Evolutionary conservation across 805 yeast species (phyloP), one percentile per base, ranked within the genome.

Genomic region (Ogataea ganodermae): DNA sequence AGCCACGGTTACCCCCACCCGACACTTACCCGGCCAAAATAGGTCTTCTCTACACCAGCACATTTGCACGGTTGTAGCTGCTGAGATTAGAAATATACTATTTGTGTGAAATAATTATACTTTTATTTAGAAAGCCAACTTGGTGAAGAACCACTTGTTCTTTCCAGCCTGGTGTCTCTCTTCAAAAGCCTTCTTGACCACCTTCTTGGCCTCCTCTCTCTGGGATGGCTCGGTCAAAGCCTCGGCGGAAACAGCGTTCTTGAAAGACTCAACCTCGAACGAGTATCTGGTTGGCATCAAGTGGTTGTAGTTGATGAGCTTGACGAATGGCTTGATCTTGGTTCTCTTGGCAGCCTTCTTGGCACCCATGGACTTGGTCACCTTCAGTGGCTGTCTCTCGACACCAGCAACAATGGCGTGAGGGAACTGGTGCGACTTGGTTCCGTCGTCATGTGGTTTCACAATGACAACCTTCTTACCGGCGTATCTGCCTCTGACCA

Each of bases 61-160:
- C 17, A 23, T 22, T 33, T n/a, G n/a, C n/a, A n/a, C n/a, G n/a
- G n/a, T n/a, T n/a, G n/a, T 18, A 35, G 39, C 39, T 35, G 39
- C 26, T 38, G 42, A 37, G 42, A 40, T 46, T 46, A 46, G 42
- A 46, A 38, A 41, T 46, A 40, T 35, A 48, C 46, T 47, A 46
- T 44, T 48, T 47, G 46, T 47, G 46, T 35, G 45, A 42, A 51
- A 50, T 48, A 42, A 44, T 42, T 45, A 46, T 45, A 40, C 46
- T 44, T 49, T 41, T 35, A 58, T 49, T 65, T 69, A 68, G 60
- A 65, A 68, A 59, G 71, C 67, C 50, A 68, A 65, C 82, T 94
- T 94, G 78, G 96, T 84, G 91, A 94, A 94, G 84, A 94, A 94
- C 99, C 99, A 94, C 81, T 90, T 91, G 91, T 92, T 92, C 87